Evolutionary conservation across 805 yeast genomes (phyloP), one percentile per base, ranked within the genome.

Genomic region (Naumovozyma castellii): DNA sequence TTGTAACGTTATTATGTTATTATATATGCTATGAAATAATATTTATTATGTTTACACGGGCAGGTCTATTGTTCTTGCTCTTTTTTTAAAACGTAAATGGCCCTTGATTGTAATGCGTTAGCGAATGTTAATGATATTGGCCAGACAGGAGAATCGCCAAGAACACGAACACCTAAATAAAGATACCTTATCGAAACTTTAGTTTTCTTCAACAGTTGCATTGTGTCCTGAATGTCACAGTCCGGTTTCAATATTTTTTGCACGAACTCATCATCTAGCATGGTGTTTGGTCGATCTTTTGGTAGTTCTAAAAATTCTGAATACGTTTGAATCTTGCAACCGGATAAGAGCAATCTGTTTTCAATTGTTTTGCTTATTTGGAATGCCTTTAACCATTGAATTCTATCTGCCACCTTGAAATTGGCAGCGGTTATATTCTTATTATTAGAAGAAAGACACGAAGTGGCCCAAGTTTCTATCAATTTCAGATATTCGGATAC

Each of bases 71-170:
- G n/a, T 22, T 22, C 6, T 10, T 22, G 27, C 13, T n/a, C 32
- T 8, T 29, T n/a, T 29, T 29, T 29, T 8, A 29, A 14, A 36
- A 59, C 58, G 43, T 52, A 49, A n/a, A 72, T 66, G 5, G 79
- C 77, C 51, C 87, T 70, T 17, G 79, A 72, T 55, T 80, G 81
- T 52, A 82, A 66, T 2, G 85, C 87, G 53, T 81, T 88, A 0
- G 88, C 88, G 64, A 81, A 80, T 16, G 80, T 72, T 56, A 81
- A 64, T 1, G 86, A 83, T 35, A 80, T 71, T 0, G 92, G 88
- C 92, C 92, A 83, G 15, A 82, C 80, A 4, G 90, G 90, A 0
- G 88, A 87, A 62, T 82, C 88, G 3, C 86, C 85, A 38, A 83
- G 65, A 29, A 82, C 77, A 47, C 86, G 65, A 12, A 82, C 81